phyloP scores from a whole-genome alignment of 108 stramenopile species.

The Cyclotella distinguenda region DNA sequence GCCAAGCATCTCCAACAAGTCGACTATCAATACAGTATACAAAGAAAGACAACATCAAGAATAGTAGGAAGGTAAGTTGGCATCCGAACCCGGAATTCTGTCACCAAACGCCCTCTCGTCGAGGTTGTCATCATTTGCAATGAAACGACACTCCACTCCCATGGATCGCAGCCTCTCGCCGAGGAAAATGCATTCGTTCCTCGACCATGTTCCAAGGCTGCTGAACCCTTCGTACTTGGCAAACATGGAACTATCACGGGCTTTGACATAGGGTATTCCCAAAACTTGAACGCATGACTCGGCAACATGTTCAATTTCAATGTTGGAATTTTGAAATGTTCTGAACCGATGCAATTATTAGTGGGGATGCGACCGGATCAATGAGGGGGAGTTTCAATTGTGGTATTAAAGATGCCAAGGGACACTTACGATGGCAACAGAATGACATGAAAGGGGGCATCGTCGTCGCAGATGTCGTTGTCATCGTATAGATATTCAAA shows the following conservation, averaged over 20 bases:
- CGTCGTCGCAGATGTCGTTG: constrained; percentile 10
- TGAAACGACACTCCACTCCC: constrained; percentile 30
- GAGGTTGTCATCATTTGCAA: constrained; percentile 7
- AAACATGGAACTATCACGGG: constrained; percentile 25
- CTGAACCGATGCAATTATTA: constrained; percentile 3
- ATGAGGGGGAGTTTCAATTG: neutral
- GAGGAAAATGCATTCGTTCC: constrained; percentile 26
- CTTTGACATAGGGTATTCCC: constrained; percentile 14
- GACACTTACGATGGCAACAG: constrained; percentile 41
- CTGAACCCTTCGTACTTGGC: constrained; percentile 39
- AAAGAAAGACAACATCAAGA: no score
- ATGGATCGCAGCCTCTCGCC: constrained; percentile 15
- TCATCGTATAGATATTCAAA: constrained; percentile 37
- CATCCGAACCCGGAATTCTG: neutral
- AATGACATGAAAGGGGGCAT: constrained; percentile 40
- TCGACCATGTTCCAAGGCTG: constrained; percentile 30
- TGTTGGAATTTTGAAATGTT: constrained; percentile 21
- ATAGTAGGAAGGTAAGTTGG: no score
- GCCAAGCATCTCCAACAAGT: no score
- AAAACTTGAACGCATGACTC: constrained; percentile 16
- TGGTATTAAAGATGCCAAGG: neutral
- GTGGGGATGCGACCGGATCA: neutral
- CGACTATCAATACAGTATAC: no score
- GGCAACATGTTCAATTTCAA: constrained; percentile 24
- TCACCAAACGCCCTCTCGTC: constrained; percentile 3